Percentiles rank a stretch among this genome's conserved stretches.
Conservation (phyloP, 768 basidiomycete species). For the Mrakia hoshinonis region DNA sequence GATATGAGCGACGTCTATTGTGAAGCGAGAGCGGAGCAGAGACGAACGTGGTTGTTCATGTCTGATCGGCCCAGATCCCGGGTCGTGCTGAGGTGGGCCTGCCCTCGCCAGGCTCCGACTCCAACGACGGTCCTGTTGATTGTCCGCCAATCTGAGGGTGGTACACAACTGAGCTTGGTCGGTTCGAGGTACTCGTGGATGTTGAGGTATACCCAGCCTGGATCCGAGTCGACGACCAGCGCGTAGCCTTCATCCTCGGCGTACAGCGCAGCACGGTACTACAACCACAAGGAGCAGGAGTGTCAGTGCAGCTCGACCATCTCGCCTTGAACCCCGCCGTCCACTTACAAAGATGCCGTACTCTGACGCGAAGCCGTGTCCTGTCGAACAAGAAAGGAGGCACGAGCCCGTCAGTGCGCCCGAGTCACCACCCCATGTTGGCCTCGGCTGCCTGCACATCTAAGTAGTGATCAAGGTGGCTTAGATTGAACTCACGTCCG, state of each 20-base stretch:
- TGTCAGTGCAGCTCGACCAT: not conserved
- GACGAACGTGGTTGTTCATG: too few species aligned
- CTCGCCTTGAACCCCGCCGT: not conserved
- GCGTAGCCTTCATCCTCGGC: not conserved
- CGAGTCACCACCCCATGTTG: too few species aligned
- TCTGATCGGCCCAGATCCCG: not conserved
- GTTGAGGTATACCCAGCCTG: not conserved
- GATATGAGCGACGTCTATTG: too few species aligned
- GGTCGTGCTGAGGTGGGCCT: not conserved
- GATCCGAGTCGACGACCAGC: not conserved
- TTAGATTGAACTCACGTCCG: too few species aligned
- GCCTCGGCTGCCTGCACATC: not conserved
- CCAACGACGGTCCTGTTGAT: not conserved
- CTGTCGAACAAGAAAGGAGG: not conserved
- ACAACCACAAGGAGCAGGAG: not conserved
- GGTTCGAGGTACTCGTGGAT: not conserved
- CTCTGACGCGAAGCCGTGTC: not conserved
- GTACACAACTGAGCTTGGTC: not conserved
- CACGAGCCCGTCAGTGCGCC: not conserved
- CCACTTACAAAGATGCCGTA: not conserved
- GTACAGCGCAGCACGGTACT: conserved; percentile 4
- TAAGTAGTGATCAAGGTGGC: not conserved
- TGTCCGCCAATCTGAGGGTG: conserved; percentile 1
- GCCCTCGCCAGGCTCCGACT: not conserved
- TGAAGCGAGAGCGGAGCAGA: too few species aligned